Conservation (phyloP, 495 filamentous ascomycete species). For the Hypoxylon lenormandii region DNA sequence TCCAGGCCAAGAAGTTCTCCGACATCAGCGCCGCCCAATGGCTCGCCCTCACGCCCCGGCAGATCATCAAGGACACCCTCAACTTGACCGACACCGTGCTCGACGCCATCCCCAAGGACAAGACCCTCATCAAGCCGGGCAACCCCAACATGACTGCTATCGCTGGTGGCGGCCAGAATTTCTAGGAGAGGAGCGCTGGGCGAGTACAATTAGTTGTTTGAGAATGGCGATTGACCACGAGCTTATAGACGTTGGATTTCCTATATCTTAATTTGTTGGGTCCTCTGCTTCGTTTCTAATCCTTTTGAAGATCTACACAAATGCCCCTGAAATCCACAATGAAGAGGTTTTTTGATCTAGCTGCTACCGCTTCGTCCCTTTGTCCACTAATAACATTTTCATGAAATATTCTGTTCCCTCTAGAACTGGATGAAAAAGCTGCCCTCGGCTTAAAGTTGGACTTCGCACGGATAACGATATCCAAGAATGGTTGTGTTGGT, state of each 20-base stretch:
- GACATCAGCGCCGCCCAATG: slow-evolving; percentile 74
- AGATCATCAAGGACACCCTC: slow-evolving; percentile 74
- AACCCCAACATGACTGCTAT: slow-evolving; percentile 55
- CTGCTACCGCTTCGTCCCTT: not conserved
- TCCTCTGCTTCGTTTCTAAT: not conserved
- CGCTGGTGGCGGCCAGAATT: slow-evolving; percentile 28
- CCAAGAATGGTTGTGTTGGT: too few relatives aligned
- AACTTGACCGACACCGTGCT: slow-evolving; percentile 67
- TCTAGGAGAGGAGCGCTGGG: not conserved
- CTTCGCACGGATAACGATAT: too few relatives aligned
- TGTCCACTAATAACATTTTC: not conserved
- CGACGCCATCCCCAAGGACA: slow-evolving; percentile 68
- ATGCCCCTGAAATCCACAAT: not conserved
- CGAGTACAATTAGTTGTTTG: not conserved
- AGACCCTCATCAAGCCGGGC: slow-evolving; percentile 69
- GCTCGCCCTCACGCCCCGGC: slow-evolving; percentile 72
- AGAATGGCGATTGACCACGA: too few relatives aligned
- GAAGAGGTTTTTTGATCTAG: not conserved
- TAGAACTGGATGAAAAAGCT: not conserved
- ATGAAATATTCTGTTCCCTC: not conserved
- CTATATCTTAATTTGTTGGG: slow-evolving; percentile 8
- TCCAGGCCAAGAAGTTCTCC: slow-evolving; percentile 73
- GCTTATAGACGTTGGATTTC: slow-evolving; percentile 21
- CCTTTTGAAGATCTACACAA: not conserved
- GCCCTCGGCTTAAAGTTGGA: not conserved